phyloP scores from a whole-genome alignment of 306 rosid genomes.

The Argentina anserina region DNA sequence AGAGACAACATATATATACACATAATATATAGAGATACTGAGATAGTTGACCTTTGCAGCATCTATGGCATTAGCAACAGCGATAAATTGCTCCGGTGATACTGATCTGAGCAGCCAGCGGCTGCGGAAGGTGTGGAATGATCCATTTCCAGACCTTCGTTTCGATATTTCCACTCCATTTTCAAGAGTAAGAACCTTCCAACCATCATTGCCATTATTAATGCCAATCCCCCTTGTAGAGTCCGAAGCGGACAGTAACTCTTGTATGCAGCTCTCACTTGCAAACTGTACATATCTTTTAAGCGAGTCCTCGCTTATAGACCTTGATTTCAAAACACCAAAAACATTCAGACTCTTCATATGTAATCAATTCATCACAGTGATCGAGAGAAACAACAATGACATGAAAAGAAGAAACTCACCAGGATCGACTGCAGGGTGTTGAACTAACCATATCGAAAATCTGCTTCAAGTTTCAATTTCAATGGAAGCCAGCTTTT shows the following conservation, averaged over 20 bases:
- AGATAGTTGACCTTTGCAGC: slow-evolving; percentile 82
- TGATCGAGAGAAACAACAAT: background rate
- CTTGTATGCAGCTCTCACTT: slow-evolving; percentile 81
- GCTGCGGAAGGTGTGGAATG: slow-evolving; percentile 72
- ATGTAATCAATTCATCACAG: background rate
- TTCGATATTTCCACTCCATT: slow-evolving; percentile 81
- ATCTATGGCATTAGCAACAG: slow-evolving; percentile 82
- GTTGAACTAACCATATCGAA: slow-evolving; percentile 51
- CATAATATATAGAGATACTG: background rate
- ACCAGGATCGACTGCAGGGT: slow-evolving; percentile 85
- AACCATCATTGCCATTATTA: slow-evolving; percentile 35
- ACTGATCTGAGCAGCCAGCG: slow-evolving; percentile 71
- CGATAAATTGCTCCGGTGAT: slow-evolving; percentile 69
- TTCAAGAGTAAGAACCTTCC: slow-evolving; percentile 62
- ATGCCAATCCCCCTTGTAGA: slow-evolving; percentile 35
- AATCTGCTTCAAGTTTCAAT: background rate
- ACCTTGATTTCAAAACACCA: slow-evolving; percentile 40
- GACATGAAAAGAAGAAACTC: slow-evolving; percentile 11
- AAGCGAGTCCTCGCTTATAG: slow-evolving; percentile 79
- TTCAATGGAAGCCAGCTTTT: background rate
- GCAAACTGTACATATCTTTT: slow-evolving; percentile 76
- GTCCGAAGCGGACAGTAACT: slow-evolving; percentile 71
- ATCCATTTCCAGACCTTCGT: slow-evolving; percentile 53
- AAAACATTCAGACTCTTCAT: background rate
- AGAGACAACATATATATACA: background rate